These are phyloP conservation scores for Colletotrichum caudatum DNA, from an alignment of 2,329 filamentous ascomycete genomes.

Conservation along the genomic window DNA sequence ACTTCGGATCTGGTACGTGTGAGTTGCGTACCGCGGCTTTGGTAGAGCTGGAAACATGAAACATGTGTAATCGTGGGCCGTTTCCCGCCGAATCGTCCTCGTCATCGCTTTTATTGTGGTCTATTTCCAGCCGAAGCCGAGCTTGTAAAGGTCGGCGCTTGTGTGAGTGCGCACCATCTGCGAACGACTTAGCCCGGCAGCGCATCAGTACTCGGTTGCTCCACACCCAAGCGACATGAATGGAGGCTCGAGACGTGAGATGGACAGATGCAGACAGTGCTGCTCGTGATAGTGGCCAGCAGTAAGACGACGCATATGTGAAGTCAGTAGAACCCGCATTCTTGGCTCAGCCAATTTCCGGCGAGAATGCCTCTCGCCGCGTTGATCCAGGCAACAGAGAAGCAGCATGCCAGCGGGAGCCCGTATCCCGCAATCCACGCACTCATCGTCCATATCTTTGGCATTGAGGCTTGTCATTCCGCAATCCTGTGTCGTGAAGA, in stretches of 20 bases:
- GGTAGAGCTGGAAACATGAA: neutral
- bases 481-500: constrained; percentile 17
- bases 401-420: constrained; percentile 22
- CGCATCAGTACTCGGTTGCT: constrained; percentile 1
- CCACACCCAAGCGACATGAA: constrained; percentile 6
- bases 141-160: constrained; percentile 13
- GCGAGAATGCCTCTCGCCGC: constrained; percentile 10
- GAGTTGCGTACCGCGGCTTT: neutral
- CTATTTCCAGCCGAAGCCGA: constrained; percentile 1
- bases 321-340: constrained; percentile 23
- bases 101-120: neutral
- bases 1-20: constrained; percentile 2
- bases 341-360: constrained; percentile 24
- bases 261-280: neutral
- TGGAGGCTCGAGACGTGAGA: neutral
- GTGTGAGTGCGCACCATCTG: neutral
- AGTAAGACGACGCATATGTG: constrained; percentile 25
- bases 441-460: constrained; percentile 11
- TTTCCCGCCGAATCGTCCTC: constrained; percentile 15
- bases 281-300: constrained; percentile 12
- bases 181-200: constrained; percentile 22
- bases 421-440: neutral
- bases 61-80: constrained; percentile 4
- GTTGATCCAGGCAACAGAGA: constrained; percentile 19
- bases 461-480: constrained; percentile 22